Evolutionary conservation across 306 rosid genomes (phyloP), one percentile per base, ranked within the genome.

Genomic region (Dalbergia oliveri): DNA sequence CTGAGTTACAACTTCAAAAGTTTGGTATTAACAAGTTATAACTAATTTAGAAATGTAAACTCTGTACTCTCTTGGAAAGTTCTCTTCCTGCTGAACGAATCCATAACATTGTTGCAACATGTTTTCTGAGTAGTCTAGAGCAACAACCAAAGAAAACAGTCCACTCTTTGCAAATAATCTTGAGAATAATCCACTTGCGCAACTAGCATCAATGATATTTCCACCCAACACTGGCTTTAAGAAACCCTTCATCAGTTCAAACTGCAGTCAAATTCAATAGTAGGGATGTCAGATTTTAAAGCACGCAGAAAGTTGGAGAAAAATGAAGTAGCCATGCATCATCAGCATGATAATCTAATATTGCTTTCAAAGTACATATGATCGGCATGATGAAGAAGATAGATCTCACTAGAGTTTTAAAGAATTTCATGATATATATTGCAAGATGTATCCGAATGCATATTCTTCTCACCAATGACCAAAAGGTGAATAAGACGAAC

Each of bases 71-170:
- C 84, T 88, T 51, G 97, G 98, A 66, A 95, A 90, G 88, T 82
- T 86, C 58, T 84, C 89, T 82, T 91, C 96, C 92, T 89, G 91
- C 88, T 91, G 75, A 82, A 93, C 77, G 85, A 93, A 95, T 47
- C 84, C 98, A 72, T 89, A 89, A 83, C 97, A 93, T 83, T 95
- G 87, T 75, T 64, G 82, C 89, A 95, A 80, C 99, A 95, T 95
- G 91, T 84, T 95, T 81, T 95, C 98, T 11, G 99, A 95, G 87
- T 93, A 95, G 82, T 93, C 99, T 61, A 95, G 87, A 73, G 97
- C 99, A 78, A 91, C 92, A 82, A 89, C 91, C 45, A 59, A 86
- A 66, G 97, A 91, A 90, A 93, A 95, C 78, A 91, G 77, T 64
- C 94, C 89, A 78, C 98, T 95, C 90, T 93, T 89, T 65, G 97